phyloP scores from a whole-genome alignment of 2,329 filamentous ascomycete genomes.

The Nothomitra cinnamomea region DNA sequence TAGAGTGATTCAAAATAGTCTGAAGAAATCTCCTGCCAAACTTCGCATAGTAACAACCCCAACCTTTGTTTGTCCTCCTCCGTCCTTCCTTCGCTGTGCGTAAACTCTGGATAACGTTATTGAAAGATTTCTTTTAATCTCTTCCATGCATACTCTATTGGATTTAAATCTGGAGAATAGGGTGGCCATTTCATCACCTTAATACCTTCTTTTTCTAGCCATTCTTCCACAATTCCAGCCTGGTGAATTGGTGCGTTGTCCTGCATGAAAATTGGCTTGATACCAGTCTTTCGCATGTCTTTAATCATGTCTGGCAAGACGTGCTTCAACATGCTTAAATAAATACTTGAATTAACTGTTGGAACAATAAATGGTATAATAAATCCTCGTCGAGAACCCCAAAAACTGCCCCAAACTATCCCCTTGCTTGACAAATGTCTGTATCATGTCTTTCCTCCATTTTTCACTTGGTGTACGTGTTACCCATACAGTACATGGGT shows the following conservation, averaged over 20 bases:
- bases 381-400: no score
- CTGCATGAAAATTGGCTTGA: neutral
- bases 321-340: neutral
- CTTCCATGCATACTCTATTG: neutral
- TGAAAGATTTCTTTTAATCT: neutral
- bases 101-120: neutral
- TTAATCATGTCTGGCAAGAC: neutral
- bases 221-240: neutral
- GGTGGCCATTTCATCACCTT: no score
- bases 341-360: neutral
- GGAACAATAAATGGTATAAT: neutral
- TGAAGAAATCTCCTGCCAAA: neutral
- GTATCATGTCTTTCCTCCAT: no score
- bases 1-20: neutral
- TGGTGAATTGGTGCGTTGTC: neutral
- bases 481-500: no score
- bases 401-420: no score
- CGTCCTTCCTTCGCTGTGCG: neutral
- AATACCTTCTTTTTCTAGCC: neutral
- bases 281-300: neutral
- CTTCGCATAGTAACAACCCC: neutral
- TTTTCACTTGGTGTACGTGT: no score
- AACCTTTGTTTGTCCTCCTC: no score
- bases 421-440: no score
- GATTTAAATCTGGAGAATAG: no score